Evolutionary conservation across 2,329 filamentous ascomycete genomes (phyloP).

Genomic region (Penicillium italicum): DNA sequence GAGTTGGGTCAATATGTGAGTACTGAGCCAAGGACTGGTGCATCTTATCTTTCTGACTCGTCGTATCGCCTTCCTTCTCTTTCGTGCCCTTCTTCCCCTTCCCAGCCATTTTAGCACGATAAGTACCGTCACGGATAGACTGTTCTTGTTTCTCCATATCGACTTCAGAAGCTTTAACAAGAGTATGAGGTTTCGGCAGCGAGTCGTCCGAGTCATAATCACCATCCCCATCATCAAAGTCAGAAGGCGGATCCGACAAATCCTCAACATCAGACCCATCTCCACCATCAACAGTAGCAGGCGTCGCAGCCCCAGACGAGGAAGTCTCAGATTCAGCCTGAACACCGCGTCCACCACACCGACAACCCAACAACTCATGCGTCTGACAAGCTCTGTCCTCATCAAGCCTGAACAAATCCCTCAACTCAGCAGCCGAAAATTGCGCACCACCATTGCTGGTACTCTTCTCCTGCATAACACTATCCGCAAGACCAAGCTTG

Average conservation of each 20-base stretch:
- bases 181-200: constrained; percentile 29
- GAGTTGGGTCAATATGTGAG: constrained; percentile 41
- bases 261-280: constrained; percentile 6
- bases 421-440: constrained; percentile 64
- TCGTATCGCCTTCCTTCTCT: constrained; percentile 9
- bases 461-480: constrained; percentile 65
- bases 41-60: constrained; percentile 36
- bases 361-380: constrained; percentile 63
- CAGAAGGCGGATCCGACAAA: background rate
- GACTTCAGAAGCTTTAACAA: constrained; percentile 42
- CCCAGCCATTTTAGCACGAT: constrained; percentile 1
- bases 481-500: constrained; percentile 67
- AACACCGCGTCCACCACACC: constrained; percentile 55
- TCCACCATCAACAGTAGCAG: constrained; percentile 3
- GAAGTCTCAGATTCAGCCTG: background rate
- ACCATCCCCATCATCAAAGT: constrained; percentile 3
- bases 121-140: constrained; percentile 23
- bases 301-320: constrained; percentile 12
- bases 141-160: constrained; percentile 37
- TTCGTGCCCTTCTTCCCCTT: constrained; percentile 5
- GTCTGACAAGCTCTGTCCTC: constrained; percentile 61
- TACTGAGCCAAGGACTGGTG: constrained; percentile 44
- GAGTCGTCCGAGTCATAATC: constrained; percentile 23
- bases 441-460: constrained; percentile 45
- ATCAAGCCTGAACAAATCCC: constrained; percentile 65